These are phyloP conservation scores for Cercospora sp. DNA, from an alignment of 2,329 filamentous ascomycete genomes.

Conservation along the genomic window DNA sequence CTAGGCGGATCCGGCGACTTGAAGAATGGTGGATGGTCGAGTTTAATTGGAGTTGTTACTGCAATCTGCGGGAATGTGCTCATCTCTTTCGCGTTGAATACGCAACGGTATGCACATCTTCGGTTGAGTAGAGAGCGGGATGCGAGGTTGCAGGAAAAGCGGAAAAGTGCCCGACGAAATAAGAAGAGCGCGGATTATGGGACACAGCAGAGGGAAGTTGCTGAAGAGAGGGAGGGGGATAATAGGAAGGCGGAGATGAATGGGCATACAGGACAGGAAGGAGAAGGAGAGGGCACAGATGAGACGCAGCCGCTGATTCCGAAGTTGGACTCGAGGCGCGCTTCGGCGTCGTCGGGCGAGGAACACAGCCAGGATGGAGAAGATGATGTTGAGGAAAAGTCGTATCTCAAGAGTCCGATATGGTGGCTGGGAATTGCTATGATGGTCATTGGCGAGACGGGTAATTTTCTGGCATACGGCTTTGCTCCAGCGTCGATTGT, in stretches of 20 bases:
- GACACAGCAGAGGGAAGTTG: slow-evolving; percentile 41
- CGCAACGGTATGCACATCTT: slow-evolving; percentile 93
- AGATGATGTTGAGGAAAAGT: slow-evolving; percentile 55
- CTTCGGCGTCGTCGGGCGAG: slow-evolving; percentile 41
- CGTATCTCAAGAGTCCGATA: slow-evolving; percentile 85
- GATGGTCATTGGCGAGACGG: slow-evolving; percentile 89
- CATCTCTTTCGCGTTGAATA: slow-evolving; percentile 93
- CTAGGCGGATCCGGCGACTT: slow-evolving; percentile 6
- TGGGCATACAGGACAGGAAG: slow-evolving; percentile 6
- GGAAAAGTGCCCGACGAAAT: slow-evolving; percentile 37
- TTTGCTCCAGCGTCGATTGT: slow-evolving; percentile 98
- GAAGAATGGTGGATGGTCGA: slow-evolving; percentile 67
- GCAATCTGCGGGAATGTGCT: slow-evolving; percentile 90
- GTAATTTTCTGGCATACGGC: slow-evolving; percentile 95
- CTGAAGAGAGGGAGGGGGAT: slow-evolving; percentile 35
- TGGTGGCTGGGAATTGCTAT: slow-evolving; percentile 95
- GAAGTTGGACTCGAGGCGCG: slow-evolving; percentile 50
- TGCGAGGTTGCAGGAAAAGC: slow-evolving; percentile 40
- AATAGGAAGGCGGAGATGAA: slow-evolving; percentile 18
- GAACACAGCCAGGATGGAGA: slow-evolving; percentile 44
- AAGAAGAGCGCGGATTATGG: slow-evolving; percentile 53
- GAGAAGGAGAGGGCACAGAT: slow-evolving; percentile 40
- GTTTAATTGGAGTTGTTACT: slow-evolving; percentile 89
- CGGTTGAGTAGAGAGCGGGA: slow-evolving; percentile 71
- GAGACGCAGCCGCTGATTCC: slow-evolving; percentile 57